Evolutionary conservation across 2,329 filamentous ascomycete genomes (phyloP).

Genomic region (Alternaria ethzedia): DNA sequence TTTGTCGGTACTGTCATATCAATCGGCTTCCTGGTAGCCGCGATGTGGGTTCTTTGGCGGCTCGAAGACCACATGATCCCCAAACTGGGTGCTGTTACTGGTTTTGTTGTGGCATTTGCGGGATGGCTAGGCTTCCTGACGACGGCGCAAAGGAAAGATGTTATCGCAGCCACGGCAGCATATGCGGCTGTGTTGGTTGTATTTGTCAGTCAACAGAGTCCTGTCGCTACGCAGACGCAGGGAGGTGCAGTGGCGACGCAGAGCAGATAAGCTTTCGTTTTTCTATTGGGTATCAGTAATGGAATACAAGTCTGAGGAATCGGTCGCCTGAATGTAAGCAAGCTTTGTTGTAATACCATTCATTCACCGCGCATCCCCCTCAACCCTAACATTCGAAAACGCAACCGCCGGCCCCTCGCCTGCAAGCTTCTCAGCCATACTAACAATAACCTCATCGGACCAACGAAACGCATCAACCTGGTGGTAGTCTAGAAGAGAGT

Average conservation of each 20-base stretch:
- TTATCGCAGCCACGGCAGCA: not conserved
- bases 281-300: not conserved
- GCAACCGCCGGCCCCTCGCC: conserved; percentile 34
- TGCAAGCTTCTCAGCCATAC: conserved; percentile 35
- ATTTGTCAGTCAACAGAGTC: not conserved
- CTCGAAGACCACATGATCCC: not conserved
- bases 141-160: not conserved
- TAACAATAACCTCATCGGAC: conserved; percentile 32
- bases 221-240: no score
- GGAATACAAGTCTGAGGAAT: not conserved
- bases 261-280: no score
- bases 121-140: not conserved
- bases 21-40: not conserved
- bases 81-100: rapidly evolving
- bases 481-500: conserved; percentile 37
- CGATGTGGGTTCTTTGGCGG: not conserved
- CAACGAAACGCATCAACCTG: conserved; percentile 36
- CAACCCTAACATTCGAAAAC: conserved; percentile 24
- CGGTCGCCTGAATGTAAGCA: not conserved
- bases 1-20: not conserved
- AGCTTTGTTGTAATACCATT: not conserved
- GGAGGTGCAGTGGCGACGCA: no score
- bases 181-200: not conserved
- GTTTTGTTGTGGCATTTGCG: rapidly evolving
- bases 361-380: conserved; percentile 14